Evolutionary conservation across 768 basidiomycete genomes (phyloP).

Genomic region (Boletus barrowsii): DNA sequence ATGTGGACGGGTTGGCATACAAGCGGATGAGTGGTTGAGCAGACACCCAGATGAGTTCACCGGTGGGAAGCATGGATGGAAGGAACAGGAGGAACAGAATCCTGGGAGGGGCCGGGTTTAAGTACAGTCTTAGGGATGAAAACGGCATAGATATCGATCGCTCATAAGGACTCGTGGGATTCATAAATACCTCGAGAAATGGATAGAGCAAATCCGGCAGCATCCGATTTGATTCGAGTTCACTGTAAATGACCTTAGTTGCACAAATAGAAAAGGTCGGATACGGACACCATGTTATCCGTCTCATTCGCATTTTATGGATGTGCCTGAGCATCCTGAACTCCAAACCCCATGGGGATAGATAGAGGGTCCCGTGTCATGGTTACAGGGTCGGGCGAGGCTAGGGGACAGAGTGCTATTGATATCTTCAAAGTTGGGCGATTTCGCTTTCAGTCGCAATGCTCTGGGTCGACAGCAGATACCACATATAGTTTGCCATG

Average conservation of each 20-base stretch:
- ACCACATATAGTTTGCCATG: too few species aligned
- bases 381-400: not conserved
- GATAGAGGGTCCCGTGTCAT: not conserved
- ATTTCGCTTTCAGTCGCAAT: too few species aligned
- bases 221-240: not conserved
- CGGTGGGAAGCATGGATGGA: slow-evolving; percentile 29
- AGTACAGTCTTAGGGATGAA: too few species aligned
- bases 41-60: slow-evolving; percentile 61
- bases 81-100: not conserved
- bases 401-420: not conserved
- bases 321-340: not conserved
- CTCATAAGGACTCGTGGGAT: not conserved
- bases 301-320: not conserved
- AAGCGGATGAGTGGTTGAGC: slow-evolving; percentile 56
- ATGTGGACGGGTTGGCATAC: slow-evolving; percentile 33
- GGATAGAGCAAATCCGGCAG: too few species aligned
- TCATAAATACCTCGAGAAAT: not conserved
- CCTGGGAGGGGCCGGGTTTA: not conserved
- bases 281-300: not conserved
- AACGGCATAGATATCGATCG: not conserved
- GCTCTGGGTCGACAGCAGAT: too few species aligned
- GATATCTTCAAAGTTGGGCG: not conserved
- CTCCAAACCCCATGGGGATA: not conserved
- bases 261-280: not conserved
- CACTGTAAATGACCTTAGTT: not conserved